Conservation (phyloP, 306 rosid species). For the Ammopiptanthus mongolicus region DNA sequence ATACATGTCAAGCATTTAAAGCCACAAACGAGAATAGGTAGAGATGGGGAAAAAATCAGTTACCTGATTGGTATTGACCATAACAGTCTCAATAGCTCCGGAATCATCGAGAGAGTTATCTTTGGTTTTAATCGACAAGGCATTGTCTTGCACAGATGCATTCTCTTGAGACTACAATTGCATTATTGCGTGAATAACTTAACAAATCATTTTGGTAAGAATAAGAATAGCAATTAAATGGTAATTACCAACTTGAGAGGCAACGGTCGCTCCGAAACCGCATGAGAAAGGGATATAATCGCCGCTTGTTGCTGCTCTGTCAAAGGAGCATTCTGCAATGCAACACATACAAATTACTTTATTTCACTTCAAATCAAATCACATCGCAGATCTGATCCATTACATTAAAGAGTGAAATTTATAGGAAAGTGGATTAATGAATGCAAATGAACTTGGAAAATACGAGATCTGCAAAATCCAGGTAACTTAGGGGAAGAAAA, state of each 20-base stretch:
- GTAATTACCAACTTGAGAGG: constrained; percentile 60
- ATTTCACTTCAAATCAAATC: constrained; percentile 1
- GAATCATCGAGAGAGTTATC: constrained; percentile 50
- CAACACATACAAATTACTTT: not conserved
- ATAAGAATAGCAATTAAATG: too few species aligned
- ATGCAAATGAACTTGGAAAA: not conserved
- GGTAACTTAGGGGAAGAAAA: not conserved
- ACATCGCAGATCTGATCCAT: constrained; percentile 28
- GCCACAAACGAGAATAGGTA: not conserved
- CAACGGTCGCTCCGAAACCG: constrained; percentile 78
- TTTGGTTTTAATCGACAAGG: constrained; percentile 47
- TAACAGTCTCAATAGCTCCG: constrained; percentile 56
- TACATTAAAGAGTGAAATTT: not conserved
- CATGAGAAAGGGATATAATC: constrained; percentile 58
- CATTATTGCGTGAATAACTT: not conserved
- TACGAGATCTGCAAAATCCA: constrained; percentile 25
- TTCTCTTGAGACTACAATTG: constrained; percentile 55
- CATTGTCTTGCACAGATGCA: constrained; percentile 44
- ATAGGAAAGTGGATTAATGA: not conserved
- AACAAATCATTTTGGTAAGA: not conserved
- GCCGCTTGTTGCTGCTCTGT: constrained; percentile 78
- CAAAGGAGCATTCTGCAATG: constrained; percentile 72
- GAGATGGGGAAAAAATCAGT: not conserved
- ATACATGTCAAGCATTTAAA: not conserved
- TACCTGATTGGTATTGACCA: constrained; percentile 89